phyloP scores from a whole-genome alignment of 345 rosid genomes.

The Lepidium aucheri region DNA sequence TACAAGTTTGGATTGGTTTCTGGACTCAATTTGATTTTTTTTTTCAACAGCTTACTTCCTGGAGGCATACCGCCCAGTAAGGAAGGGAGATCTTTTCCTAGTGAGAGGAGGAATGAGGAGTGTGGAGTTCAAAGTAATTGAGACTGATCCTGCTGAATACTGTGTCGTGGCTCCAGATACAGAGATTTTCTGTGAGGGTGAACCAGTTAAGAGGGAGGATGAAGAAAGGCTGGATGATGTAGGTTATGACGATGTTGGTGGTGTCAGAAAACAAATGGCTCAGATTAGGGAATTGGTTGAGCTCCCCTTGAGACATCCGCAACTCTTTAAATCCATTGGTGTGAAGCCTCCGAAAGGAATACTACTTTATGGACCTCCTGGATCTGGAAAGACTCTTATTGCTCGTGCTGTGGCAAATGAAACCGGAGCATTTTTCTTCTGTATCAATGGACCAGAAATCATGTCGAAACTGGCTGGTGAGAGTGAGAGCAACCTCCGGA shows the following conservation, averaged over 20 bases:
- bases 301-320: slow-evolving; percentile 92
- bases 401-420: slow-evolving; percentile 97
- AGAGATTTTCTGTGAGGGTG: slow-evolving; percentile 96
- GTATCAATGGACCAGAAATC: slow-evolving; percentile 93
- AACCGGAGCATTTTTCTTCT: slow-evolving; percentile 95
- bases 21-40: background rate
- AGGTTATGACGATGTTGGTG: slow-evolving; percentile 98
- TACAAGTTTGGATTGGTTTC: background rate
- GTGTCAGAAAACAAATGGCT: slow-evolving; percentile 98
- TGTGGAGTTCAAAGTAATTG: slow-evolving; percentile 81
- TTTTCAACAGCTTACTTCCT: slow-evolving; percentile 67
- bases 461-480: slow-evolving; percentile 98
- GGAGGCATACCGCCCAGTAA: slow-evolving; percentile 95
- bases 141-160: slow-evolving; percentile 83
- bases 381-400: slow-evolving; percentile 83
- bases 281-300: slow-evolving; percentile 94
- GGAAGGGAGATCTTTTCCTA: slow-evolving; percentile 91
- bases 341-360: slow-evolving; percentile 98
- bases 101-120: slow-evolving; percentile 99
- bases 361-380: slow-evolving; percentile 81
- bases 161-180: slow-evolving; percentile 98
- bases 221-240: slow-evolving; percentile 88
- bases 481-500: slow-evolving; percentile 96
- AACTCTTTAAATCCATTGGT: slow-evolving; percentile 91
- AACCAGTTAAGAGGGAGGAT: slow-evolving; percentile 88